phyloP scores from a whole-genome alignment of 1,284 basidiomycete species.

The Bjerkandera adusta region DNA sequence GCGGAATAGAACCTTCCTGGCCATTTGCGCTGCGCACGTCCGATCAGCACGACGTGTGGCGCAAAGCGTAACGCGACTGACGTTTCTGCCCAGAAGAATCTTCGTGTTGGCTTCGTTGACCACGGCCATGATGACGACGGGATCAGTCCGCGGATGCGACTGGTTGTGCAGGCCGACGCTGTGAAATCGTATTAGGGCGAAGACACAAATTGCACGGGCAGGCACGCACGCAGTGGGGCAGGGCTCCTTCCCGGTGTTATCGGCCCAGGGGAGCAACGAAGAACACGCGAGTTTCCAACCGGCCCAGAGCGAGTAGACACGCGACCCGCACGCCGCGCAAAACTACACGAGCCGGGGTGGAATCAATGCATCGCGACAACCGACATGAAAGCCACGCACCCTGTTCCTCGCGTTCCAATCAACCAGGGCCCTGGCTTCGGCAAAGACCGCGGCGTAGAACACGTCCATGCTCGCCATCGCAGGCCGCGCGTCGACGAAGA shows the following conservation, averaged over 20 bases:
- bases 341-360: constrained; percentile 47
- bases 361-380: constrained; percentile 1
- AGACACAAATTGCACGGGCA: not conserved
- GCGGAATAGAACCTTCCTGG: constrained; percentile 81
- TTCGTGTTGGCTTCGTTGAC: constrained; percentile 76
- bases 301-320: constrained; percentile 87
- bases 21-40: constrained; percentile 40
- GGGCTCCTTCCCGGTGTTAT: constrained; percentile 56
- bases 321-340: constrained; percentile 85
- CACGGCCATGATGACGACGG: constrained; percentile 92
- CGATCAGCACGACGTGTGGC: not conserved
- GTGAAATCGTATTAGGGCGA: constrained; percentile 17
- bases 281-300: constrained; percentile 93
- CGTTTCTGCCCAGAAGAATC: constrained; percentile 85
- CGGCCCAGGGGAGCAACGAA: constrained; percentile 69
- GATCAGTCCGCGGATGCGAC: constrained; percentile 85
- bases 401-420: constrained; percentile 91
- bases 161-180: constrained; percentile 88
- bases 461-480: constrained; percentile 52
- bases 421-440: constrained; percentile 73
- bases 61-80: constrained; percentile 35
- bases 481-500: constrained; percentile 70
- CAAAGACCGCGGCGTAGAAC: constrained; percentile 73
- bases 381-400: constrained; percentile 39
- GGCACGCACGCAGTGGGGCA: constrained; percentile 64